A percentile compares a stretch with the other conserved stretches of the same genome.
These are phyloP conservation scores for Neopestalotiopsis sp. DNA, from an alignment of 2,329 filamentous ascomycete genomes.

Conservation along the genomic window DNA sequence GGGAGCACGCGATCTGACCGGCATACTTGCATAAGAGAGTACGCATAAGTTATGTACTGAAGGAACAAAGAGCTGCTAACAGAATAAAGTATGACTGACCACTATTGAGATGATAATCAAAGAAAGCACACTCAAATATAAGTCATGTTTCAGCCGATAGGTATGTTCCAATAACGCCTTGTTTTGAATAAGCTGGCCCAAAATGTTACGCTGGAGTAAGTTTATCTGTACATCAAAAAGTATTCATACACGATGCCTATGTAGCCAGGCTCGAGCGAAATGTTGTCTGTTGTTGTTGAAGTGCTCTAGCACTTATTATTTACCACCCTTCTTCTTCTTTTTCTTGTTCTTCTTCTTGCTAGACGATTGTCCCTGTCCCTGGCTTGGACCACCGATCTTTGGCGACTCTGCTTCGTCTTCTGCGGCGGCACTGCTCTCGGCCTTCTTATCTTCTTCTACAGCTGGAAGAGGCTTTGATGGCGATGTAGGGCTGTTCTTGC, in stretches of 20 bases:
- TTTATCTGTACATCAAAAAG: constrained; percentile 1
- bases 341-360: constrained; percentile 41
- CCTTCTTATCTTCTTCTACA: background rate
- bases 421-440: background rate
- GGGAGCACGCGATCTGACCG: too few species aligned
- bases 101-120: too few species aligned
- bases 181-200: background rate
- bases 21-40: too few species aligned
- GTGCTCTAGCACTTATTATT: constrained; percentile 22
- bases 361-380: background rate
- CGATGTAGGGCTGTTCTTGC: constrained; percentile 13
- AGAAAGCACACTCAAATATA: too few species aligned
- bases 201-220: background rate
- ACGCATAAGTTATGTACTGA: too few species aligned
- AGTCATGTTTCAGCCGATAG: too few species aligned
- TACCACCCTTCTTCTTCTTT: constrained; percentile 43
- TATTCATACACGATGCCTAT: background rate
- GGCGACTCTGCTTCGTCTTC: background rate
- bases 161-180: background rate
- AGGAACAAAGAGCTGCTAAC: too few species aligned
- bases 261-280: background rate
- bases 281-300: background rate
- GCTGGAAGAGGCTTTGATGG: background rate
- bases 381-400: background rate
- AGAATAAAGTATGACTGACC: too few species aligned